Evolutionary conservation across 345 rosid genomes (phyloP).

Genomic region (Ceriops decandra): DNA sequence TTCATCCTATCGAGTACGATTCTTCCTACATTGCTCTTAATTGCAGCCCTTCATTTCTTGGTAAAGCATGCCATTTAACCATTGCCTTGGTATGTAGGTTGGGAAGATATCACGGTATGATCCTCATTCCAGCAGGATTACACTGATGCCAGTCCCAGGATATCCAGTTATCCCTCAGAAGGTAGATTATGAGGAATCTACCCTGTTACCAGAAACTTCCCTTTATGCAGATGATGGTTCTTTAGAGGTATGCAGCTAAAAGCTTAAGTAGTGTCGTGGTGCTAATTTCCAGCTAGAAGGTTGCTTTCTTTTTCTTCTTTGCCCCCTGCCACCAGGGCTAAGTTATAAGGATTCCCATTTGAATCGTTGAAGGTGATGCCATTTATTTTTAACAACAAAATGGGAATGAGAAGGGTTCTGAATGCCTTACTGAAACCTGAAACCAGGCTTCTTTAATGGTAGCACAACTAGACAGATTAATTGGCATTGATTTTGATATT

Average conservation of each 20-base stretch:
- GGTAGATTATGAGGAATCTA: constrained; percentile 39
- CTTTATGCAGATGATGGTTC: constrained; percentile 75
- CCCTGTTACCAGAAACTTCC: constrained; percentile 38
- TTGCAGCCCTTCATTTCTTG: constrained; percentile 9
- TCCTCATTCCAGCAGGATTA: constrained; percentile 47
- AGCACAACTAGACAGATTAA: no score
- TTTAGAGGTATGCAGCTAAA: constrained; percentile 45
- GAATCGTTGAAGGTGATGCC: background rate
- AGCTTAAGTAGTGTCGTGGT: no score
- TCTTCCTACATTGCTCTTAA: constrained; percentile 5
- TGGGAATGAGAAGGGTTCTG: background rate
- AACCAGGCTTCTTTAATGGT: no score
- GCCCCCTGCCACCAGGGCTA: no score
- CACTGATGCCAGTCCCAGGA: constrained; percentile 52
- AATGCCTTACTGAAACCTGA: no score
- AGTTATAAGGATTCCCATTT: background rate
- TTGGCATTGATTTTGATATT: no score
- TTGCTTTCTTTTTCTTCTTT: no score
- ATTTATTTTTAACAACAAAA: background rate
- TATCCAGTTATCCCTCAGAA: constrained; percentile 49
- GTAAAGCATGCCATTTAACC: constrained; percentile 9
- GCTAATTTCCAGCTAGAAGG: no score
- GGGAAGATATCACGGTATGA: constrained; percentile 68
- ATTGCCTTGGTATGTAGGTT: constrained; percentile 43
- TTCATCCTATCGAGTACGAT: constrained; percentile 64